A percentile compares a stretch with the other conserved stretches of the same genome.
These are phyloP conservation scores for Ascoidea rubescens DNA, from an alignment of 805 yeast species.

Conservation along the genomic window DNA sequence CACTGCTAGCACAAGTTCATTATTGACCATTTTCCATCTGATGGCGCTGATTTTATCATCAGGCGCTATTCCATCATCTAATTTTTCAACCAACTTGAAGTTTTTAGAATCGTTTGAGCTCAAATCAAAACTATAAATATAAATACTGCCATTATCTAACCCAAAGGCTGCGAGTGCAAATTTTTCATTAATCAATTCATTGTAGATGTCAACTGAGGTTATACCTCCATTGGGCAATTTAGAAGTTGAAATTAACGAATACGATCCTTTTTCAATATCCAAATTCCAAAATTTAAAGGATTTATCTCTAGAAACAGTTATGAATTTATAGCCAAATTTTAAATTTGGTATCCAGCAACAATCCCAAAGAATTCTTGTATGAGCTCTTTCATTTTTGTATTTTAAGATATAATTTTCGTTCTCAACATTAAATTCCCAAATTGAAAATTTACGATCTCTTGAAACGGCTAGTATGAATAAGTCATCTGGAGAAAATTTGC, in stretches of 20 bases:
- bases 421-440: slow-evolving; percentile 42
- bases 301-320: slow-evolving; percentile 83
- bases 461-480: slow-evolving; percentile 60
- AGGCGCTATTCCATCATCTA: slow-evolving; percentile 36
- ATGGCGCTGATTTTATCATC: slow-evolving; percentile 48
- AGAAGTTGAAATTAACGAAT: background rate
- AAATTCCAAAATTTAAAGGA: slow-evolving; percentile 60
- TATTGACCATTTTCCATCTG: slow-evolving; percentile 27
- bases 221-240: slow-evolving; percentile 33
- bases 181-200: slow-evolving; percentile 16
- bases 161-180: slow-evolving; percentile 44
- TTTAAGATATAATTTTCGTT: slow-evolving; percentile 25
- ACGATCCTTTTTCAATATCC: slow-evolving; percentile 20
- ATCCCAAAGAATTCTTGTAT: slow-evolving; percentile 90
- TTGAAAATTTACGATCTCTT: slow-evolving; percentile 74
- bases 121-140: slow-evolving; percentile 25
- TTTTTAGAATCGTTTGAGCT: slow-evolving; percentile 6
- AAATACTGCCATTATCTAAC: slow-evolving; percentile 50
- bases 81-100: slow-evolving; percentile 17
- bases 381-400: slow-evolving; percentile 53
- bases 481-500: slow-evolving; percentile 62
- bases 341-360: slow-evolving; percentile 65
- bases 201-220: slow-evolving; percentile 49
- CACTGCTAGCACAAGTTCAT: slow-evolving; percentile 32
- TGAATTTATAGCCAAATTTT: slow-evolving; percentile 27